These are phyloP conservation scores for Rhizopus stolonifer DNA, from an alignment of 371 early-diverging fungal species.

Conservation along the genomic window DNA sequence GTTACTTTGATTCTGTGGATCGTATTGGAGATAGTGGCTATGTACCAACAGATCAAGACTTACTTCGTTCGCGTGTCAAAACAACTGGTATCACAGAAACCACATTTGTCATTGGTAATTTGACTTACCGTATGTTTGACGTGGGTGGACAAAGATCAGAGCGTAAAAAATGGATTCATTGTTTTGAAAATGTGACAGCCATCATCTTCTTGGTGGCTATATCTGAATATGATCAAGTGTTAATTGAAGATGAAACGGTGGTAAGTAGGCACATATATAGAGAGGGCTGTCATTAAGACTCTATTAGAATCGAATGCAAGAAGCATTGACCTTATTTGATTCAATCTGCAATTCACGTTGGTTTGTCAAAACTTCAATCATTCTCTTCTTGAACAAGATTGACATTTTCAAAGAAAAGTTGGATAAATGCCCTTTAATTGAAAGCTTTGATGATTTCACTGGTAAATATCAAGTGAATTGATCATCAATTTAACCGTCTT, in stretches of 20 bases:
- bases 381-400: constrained; percentile 83
- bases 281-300: background rate
- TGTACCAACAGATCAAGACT: constrained; percentile 65
- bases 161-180: constrained; percentile 95
- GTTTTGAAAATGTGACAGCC: constrained; percentile 84
- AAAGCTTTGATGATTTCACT: constrained; percentile 86
- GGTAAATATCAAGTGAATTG: too few species aligned
- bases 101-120: constrained; percentile 65
- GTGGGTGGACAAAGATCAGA: constrained; percentile 83
- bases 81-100: constrained; percentile 87
- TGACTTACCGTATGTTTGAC: constrained; percentile 68
- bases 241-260: constrained; percentile 76
- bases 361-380: constrained; percentile 77
- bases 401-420: constrained; percentile 78
- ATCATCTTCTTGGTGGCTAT: constrained; percentile 75
- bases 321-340: constrained; percentile 77
- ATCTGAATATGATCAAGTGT: constrained; percentile 74
- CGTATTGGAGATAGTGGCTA: constrained; percentile 68
- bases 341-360: constrained; percentile 70
- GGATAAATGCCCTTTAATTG: constrained; percentile 63
- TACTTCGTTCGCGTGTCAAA: constrained; percentile 78
- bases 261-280: constrained; percentile 43
- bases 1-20: constrained; percentile 92
- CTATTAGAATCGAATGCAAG: constrained; percentile 72
- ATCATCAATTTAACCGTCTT: background rate